Conservation (phyloP, 768 basidiomycete genomes). For the Lepiota venenata region DNA sequence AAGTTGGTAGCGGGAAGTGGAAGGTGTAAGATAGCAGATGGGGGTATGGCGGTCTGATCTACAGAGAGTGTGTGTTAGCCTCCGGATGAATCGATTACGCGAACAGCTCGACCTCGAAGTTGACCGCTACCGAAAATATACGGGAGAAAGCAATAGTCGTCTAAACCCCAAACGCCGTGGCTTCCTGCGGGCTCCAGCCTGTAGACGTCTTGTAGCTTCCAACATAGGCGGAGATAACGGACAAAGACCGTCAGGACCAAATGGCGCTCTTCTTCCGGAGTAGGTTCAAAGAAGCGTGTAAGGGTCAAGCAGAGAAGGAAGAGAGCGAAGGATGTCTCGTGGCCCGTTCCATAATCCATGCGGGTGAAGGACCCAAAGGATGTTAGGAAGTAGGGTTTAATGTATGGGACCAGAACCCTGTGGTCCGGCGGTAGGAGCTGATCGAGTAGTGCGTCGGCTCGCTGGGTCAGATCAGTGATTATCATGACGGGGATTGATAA, state of each 20-base stretch:
- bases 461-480: constrained; percentile 31
- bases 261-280: constrained; percentile 57
- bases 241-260: constrained; percentile 61
- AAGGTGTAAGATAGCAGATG: constrained; percentile 56
- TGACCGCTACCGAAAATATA: constrained; percentile 93
- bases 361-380: constrained; percentile 90
- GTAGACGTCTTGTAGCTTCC: constrained; percentile 86
- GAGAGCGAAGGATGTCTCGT: constrained; percentile 86
- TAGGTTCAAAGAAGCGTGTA: constrained; percentile 58
- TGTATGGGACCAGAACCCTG: constrained; percentile 47
- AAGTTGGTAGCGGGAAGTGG: constrained; percentile 67
- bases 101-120: constrained; percentile 55
- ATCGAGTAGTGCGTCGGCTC: constrained; percentile 47
- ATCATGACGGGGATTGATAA: constrained; percentile 8
- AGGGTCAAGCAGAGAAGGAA: constrained; percentile 75
- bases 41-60: constrained; percentile 66
- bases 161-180: constrained; percentile 97
- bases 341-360: constrained; percentile 96
- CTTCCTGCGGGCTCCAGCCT: constrained; percentile 94
- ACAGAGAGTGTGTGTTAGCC: constrained; percentile 9
- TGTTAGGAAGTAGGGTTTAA: constrained; percentile 75
- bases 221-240: constrained; percentile 79
- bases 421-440: constrained; percentile 45
- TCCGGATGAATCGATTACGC: constrained; percentile 10
- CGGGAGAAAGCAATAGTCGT: constrained; percentile 86